Evolutionary conservation across 2,329 filamentous ascomycete genomes (phyloP), one percentile per base, ranked within the genome.

Genomic region (Fusarium fracticaudum): DNA sequence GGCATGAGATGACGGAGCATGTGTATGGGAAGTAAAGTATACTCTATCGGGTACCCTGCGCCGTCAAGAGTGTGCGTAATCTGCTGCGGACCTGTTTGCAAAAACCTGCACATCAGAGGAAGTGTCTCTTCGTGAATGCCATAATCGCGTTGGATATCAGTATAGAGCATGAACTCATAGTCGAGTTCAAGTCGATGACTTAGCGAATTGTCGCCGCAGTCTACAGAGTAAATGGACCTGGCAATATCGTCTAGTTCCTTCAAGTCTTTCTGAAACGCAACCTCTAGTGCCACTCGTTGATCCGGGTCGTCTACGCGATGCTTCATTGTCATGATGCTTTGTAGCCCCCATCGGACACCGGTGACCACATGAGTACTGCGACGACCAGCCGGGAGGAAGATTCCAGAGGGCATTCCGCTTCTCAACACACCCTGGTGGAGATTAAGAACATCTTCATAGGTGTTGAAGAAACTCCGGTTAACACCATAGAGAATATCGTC

Each of bases 341-440:
- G 59, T 7, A 76, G 31, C 2, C 74, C 74, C 62, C 73, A 76
- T 6, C 20, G 50, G 24, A 75, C 55, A 3, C 59, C 60, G 4
- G 54, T 62, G 2, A 76, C 74, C 8, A 77, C 53, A 5, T 70
- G 60, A 4, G 74, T 75, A 22, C 59, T 47, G n/a, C n/a, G 29
- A 15, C 15, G 24, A 1, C 40, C 63, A 0, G 26, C 0, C 2
- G 14, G 22, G 11, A n/a, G 8, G 10, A 40, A 12, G 1, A 24
- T 15, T 7, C 3, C 29, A 5, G 44, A 14, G 1, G 7, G 13
- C 4, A 26, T 2, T 1, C 22, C 44, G 17, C 8, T n/a, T 8
- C 22, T 13, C 0, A 57, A 6, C 0, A 2, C 15, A 9, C 26
- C 4, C 2, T 29, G 15, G 5, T 6, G 24, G 1, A 47, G 7